Evolutionary conservation across 768 basidiomycete species (phyloP), one percentile per base, ranked within the genome.

Genomic region (Amylocystis lapponica): DNA sequence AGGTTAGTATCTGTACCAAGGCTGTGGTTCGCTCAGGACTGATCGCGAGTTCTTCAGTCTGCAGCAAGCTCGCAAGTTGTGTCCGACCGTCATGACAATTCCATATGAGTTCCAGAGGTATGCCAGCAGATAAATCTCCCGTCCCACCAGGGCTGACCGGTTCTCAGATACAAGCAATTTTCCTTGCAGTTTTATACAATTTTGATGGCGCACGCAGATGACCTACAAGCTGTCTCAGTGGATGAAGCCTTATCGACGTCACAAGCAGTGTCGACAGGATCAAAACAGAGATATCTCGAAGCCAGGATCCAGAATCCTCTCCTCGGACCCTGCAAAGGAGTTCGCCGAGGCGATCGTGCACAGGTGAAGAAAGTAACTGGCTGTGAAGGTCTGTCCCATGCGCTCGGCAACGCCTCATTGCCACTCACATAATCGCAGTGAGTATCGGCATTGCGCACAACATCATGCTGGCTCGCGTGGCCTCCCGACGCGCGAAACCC

Each of bases 211-310:
- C 81, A 86, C 56, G 89, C 91, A 19, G 90, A 96, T 54, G 90
- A 93, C 52, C 69, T 98, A 3, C 84, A 97, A 65, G 93, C 94
- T 2, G 94, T 97, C 13, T 95, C 92, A 2, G 88, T 98, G 5
- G 96, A 99, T 48, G 96, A 99, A 60, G 95, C 92, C 73, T 97
- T 19, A 81, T 98, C 47, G 94, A 97, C 45, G 89, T 94, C 13
- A 83, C 88, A 0, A 72, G 66, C 4, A 68, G 72, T 0, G 74
- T 87, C 30, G 69, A 66, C 11, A 71, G 63, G 30, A 59, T 62
- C 46, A 49, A 51, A 6, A 41, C 47, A 2, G 51, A 49, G 30
- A 45, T 56, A 67, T 47, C 59, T 65, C 29, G 62, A 58, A 36
- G 50, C 46, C 17, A 59, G 60, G 48, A 54, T 50, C 19, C 23